Percentiles rank a stretch among this genome's conserved stretches.
These are phyloP conservation scores for Chondrus crispus DNA, from an alignment of 23 red algal species.

Conservation along the genomic window DNA sequence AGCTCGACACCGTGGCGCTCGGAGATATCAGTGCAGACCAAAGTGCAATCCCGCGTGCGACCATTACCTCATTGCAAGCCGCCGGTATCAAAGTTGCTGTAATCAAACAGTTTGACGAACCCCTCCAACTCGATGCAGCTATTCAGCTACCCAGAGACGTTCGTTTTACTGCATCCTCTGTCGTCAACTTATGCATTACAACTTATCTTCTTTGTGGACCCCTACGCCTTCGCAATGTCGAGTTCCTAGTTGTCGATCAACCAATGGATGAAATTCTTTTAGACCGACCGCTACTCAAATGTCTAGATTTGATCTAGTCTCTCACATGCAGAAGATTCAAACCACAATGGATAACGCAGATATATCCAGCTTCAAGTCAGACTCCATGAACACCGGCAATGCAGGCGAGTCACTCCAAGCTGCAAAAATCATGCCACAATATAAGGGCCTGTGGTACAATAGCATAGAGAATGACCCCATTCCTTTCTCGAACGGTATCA, in stretches of 20 bases:
- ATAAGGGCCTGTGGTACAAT: not conserved
- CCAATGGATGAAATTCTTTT: not conserved
- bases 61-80: not conserved
- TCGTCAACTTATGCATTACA: not conserved
- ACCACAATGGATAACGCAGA: not conserved
- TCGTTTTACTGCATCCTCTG: not conserved
- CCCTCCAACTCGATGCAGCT: not conserved
- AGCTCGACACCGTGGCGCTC: not conserved
- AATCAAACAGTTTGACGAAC: not conserved
- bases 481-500: not conserved
- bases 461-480: not conserved
- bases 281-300: not conserved
- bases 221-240: not conserved
- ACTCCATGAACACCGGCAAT: not conserved
- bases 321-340: not conserved
- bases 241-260: conserved; percentile 2
- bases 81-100: not conserved
- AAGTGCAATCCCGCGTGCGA: not conserved
- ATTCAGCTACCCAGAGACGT: not conserved
- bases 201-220: not conserved
- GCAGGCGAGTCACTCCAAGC: not conserved
- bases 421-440: not conserved
- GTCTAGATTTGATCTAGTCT: conserved; percentile 7
- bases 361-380: not conserved
- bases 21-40: not conserved